Base-by-base conservation (phyloP, 139 green algal species). In the Ulvella scutata region DNA sequence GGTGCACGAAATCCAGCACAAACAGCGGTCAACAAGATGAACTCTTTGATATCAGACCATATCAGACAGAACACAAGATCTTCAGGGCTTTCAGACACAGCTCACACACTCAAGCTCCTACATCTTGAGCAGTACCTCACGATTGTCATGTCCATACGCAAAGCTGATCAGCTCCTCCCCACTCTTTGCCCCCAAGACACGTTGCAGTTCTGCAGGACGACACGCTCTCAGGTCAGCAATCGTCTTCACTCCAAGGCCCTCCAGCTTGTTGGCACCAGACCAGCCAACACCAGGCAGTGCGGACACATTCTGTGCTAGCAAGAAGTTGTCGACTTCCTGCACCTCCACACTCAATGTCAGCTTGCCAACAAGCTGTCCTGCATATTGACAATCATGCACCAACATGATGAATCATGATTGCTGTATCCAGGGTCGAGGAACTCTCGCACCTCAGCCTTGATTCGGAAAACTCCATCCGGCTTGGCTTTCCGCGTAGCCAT, bases 281-380 rank as follows among this genome's bases (percentile, higher is more conserved):
- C 84, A 92, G 3, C 94, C 94, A 34, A 98, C 90, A 1, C 94
- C 94, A 2, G 94, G 94, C 39, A 98, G 82, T 21, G 89, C 84
- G 17, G 60, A 72, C 4, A 96, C 87, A 0, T 72, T 17, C 74
- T 95, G 67, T 21, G 83, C 73, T 4, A 75, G 78, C 38, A 94
- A 39, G 37, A 88, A 84, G 36, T 87, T 80, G 33, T 81, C 67
- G 9, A 78, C 79, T 23, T 73, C 81, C 62, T 82, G 62, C n/a
- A 38, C 72, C 13, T 79, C 7, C 4, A 59, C 40, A 59, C 40
- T 26, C 13, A 13, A 59, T 13, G 13, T 59, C 40, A 26, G 40
- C 17, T 13, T 17, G 40, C 13, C 40, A 59, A 17, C n/a, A n/a
- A n/a, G n/a, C n/a, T n/a, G n/a, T n/a, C 13, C 17, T 26, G 51